Conservation (phyloP, 2,329 filamentous ascomycete genomes). For the Clonostachys byssicola region DNA sequence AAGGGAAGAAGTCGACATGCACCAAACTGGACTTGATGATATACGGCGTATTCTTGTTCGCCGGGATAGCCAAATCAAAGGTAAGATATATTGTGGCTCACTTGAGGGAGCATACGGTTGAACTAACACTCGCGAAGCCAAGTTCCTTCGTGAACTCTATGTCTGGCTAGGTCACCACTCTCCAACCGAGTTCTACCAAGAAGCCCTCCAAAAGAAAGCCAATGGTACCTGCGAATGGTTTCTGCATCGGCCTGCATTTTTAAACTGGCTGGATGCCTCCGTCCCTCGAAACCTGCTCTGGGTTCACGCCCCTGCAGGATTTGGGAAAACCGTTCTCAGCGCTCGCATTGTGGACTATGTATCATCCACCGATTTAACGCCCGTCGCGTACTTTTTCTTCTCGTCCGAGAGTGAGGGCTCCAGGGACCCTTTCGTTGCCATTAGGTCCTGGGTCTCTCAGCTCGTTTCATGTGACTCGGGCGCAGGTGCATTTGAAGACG, state of each 20-base stretch:
- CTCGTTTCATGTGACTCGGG: slow-evolving; percentile 2
- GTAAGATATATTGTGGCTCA: too few relatives aligned
- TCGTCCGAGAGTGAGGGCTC: slow-evolving; percentile 16
- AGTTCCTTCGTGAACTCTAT: too few relatives aligned
- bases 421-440: slow-evolving; percentile 12
- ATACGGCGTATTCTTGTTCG: too few relatives aligned
- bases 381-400: slow-evolving; percentile 23
- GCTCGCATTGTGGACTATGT: slow-evolving; percentile 16
- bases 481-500: slow-evolving; percentile 6
- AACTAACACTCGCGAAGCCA: too few relatives aligned
- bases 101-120: too few relatives aligned
- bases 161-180: too few relatives aligned
- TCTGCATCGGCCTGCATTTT: slow-evolving; percentile 6
- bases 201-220: slow-evolving; percentile 9
- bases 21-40: too few relatives aligned
- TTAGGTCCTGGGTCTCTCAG: slow-evolving; percentile 23
- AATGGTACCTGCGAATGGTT: slow-evolving; percentile 19
- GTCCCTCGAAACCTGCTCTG: slow-evolving; percentile 13
- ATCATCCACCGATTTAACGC: slow-evolving; percentile 3
- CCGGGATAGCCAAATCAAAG: too few relatives aligned
- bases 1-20: too few relatives aligned
- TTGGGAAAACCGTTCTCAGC: slow-evolving; percentile 25
- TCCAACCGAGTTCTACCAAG: slow-evolving; percentile 6
- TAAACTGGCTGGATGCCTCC: slow-evolving; percentile 9
- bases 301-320: slow-evolving; percentile 19